Evolutionary conservation across 176 grass and related monocot species (phyloP), one percentile per base, ranked within the genome.

Genomic region (Eragrostis nindensis): DNA sequence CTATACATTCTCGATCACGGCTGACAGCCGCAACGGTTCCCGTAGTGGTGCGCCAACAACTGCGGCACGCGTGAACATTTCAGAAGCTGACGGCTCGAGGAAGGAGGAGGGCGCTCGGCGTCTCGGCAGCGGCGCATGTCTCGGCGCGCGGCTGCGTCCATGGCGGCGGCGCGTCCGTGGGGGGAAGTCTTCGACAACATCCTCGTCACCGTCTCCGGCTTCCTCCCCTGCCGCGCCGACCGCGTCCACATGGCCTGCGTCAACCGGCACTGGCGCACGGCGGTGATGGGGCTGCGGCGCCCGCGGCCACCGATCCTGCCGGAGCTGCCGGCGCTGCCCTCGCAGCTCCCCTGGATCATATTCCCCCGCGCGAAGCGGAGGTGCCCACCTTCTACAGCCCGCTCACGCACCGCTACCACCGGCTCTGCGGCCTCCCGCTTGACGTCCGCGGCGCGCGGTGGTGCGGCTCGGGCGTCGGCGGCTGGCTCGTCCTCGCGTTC

Each of bases 331-430:
- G 29, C 63, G 13, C 65, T 71, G 12, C 63, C 70, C 36, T 60
- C 70, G 27, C 77, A 86, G 77, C 82, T 89, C 61, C 82, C 82
- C 38, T 89, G 71, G 44, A 71, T 85, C 64, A 76, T 85, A 77
- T 70, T 89, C 77, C 87, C 87, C 44, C 41, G 15, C 87, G 22
- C 87, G 7, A 39, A 9, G 8, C 32, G 32, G 32, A 1, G 32
- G 32, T 48, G 76, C 87, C 75, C 40, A 25, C 46, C 77, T 85
- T 89, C 77, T 89, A 72, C 70, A 85, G 65, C 72, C 7, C 11
- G 55, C 56, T 81, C 71, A 18, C 24, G n/a, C 0, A 57, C 71
- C 18, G 15, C 52, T 18, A 14, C 39, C 67, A 76, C 70, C 10
- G 14, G 2, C 75, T 77, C 62, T 1, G 11, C 63, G 5, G 19